Evolutionary conservation across 169 alveolate species (phyloP).

Genomic region (Ichthyophthirius multifiliis): DNA sequence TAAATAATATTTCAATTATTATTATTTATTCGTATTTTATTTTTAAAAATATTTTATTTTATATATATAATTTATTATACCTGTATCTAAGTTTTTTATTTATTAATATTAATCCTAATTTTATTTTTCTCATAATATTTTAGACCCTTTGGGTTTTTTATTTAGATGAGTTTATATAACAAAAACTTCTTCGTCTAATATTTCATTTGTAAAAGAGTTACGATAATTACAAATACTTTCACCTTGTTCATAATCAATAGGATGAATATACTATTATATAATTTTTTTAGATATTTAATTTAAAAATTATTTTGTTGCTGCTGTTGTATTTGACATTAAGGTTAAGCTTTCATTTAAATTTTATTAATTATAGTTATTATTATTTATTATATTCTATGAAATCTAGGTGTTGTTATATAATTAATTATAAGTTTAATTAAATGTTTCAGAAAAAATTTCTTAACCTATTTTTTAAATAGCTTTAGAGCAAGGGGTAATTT

Average conservation of each 20-base stretch:
- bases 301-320: no score
- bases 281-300: no score
- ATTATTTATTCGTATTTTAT: not conserved
- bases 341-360: no score
- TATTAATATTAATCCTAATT: not conserved
- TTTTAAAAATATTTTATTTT: not conserved
- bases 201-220: not conserved
- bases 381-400: no score
- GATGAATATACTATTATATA: no score
- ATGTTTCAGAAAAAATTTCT: no score
- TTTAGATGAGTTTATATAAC: not conserved
- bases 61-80: not conserved
- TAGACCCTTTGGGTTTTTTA: not conserved
- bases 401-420: no score
- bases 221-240: not conserved
- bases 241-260: conserved; percentile 2
- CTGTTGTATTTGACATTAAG: no score
- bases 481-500: no score
- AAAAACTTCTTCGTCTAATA: not conserved
- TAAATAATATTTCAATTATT: not conserved
- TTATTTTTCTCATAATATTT: not conserved
- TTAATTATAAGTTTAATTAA: no score
- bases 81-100: not conserved
- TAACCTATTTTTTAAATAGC: no score
- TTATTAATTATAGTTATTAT: no score